Conservation (phyloP, 1,139 yeast genomes). For the Yamadazyma dendronema region DNA sequence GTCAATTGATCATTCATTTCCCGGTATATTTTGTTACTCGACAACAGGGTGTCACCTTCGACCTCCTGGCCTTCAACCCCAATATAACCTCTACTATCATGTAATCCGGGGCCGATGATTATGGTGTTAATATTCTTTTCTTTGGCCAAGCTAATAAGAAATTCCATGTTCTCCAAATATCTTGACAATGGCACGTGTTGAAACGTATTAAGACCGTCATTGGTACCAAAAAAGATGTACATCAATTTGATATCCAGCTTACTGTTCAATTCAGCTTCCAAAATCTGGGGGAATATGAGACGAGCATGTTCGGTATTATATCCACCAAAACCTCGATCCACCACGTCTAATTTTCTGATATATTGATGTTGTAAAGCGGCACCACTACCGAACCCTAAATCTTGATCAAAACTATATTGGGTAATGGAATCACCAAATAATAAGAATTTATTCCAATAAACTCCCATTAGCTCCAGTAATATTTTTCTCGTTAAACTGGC, state of each 20-base stretch:
- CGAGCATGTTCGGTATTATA: constrained; percentile 56
- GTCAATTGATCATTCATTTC: constrained; percentile 51
- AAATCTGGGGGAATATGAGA: constrained; percentile 43
- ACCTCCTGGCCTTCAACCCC: constrained; percentile 4
- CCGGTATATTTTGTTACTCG: constrained; percentile 27
- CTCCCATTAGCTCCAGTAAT: constrained; percentile 3
- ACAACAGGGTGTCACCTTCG: constrained; percentile 16
- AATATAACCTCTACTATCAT: constrained; percentile 31
- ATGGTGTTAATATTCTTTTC: constrained; percentile 46
- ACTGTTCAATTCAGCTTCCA: constrained; percentile 39
- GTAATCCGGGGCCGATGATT: constrained; percentile 64
- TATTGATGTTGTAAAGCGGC: constrained; percentile 49
- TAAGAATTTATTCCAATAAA: constrained; percentile 40
- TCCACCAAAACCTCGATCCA: constrained; percentile 64
- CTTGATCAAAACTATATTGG: constrained; percentile 43
- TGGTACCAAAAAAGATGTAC: constrained; percentile 72
- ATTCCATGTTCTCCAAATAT: constrained; percentile 45
- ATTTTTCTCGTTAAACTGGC: no score
- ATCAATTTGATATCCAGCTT: constrained; percentile 35
- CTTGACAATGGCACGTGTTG: constrained; percentile 56
- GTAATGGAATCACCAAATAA: constrained; percentile 74
- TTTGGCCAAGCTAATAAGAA: constrained; percentile 37
- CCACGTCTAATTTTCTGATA: constrained; percentile 51
- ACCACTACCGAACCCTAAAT: constrained; percentile 46
- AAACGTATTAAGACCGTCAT: constrained; percentile 55